Evolutionary conservation across 2,329 filamentous ascomycete genomes (phyloP).

Genomic region (Colletotrichum coccodes): DNA sequence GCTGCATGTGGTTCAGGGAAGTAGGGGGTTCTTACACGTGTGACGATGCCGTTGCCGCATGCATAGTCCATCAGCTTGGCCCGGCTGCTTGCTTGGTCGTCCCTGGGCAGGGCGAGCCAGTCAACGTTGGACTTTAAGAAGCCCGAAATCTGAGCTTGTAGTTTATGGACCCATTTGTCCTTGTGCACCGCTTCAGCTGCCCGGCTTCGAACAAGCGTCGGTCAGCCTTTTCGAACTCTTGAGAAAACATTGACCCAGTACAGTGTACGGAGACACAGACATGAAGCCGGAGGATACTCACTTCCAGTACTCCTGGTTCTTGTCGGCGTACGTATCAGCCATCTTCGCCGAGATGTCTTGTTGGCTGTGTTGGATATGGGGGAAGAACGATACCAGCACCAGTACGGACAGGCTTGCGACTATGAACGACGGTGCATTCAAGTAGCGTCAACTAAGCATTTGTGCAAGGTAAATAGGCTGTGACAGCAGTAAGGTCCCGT

Average conservation of each 20-base stretch:
- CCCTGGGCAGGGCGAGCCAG: conserved; percentile 38
- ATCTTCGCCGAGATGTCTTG: too few relatives aligned
- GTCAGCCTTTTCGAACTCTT: background rate
- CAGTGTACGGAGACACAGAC: background rate
- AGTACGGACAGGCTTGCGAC: too few relatives aligned
- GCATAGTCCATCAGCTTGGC: conserved; percentile 44
- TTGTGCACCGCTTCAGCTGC: background rate
- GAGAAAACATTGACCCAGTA: background rate
- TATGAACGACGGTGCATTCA: too few relatives aligned
- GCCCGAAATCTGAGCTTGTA: background rate
- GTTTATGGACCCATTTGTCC: background rate
- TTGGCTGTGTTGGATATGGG: too few relatives aligned
- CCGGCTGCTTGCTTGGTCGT: background rate
- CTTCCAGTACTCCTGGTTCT: background rate
- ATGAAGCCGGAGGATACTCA: background rate
- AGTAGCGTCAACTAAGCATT: background rate
- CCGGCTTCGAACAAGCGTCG: background rate
- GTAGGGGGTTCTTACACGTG: conserved; percentile 36
- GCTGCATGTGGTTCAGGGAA: too few relatives aligned
- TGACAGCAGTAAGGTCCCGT: background rate
- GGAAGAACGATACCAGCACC: too few relatives aligned
- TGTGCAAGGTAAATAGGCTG: background rate
- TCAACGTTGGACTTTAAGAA: conserved; percentile 30
- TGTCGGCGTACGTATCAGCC: background rate
- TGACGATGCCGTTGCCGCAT: conserved; percentile 42